Evolutionary conservation across 73 alveolate species (phyloP), one percentile per base, ranked within the genome.

Genomic region (Paramecium sexaurelia): DNA sequence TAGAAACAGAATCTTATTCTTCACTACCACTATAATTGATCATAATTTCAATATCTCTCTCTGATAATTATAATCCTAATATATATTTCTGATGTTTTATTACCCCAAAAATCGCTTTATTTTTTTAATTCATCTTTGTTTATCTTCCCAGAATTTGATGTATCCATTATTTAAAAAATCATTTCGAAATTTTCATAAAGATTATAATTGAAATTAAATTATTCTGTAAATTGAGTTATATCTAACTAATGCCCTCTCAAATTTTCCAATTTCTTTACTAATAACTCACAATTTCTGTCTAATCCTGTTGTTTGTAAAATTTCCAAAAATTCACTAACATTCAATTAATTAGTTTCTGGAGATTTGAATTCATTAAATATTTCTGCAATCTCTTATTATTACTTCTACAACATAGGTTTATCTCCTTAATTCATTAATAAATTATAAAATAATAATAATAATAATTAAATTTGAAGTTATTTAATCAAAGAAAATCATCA

Each of bases 31-130:
- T 29, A 39, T 45, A 78, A 41, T 41, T 78, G 27, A 78, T 78
- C 90, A 78, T 78, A 2, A 78, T 78, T 20, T 78, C 90, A n/a
- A 78, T 41, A 78, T 78, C 90, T 78, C 90, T 78, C 19, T 78
- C 90, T 5, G 68, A 29, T 78, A 78, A 78, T 43, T 78, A 15
- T 17, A 78, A 43, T 32, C 83, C 83, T 61, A 26, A 61, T 5
- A 24, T 61, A 61, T 61, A 8, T 61, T 1, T 22, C 7, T 61
- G 3, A 19, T 0, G 3, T n/a, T 47, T 15, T 10, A 15, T 13
- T 57, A 41, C 90, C 90, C 90, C 90, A 78, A 41, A 78, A 39
- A 9, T 78, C 90, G 22, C 41, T 78, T 78, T 78, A 22, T 24
- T 45, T 78, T 17, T 43, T 78, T 33, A 78, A 45, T 78, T 78